Evolutionary conservation across 495 filamentous ascomycete genomes (phyloP), one percentile per base, ranked within the genome.

Genomic region (Delitschia confertaspora): DNA sequence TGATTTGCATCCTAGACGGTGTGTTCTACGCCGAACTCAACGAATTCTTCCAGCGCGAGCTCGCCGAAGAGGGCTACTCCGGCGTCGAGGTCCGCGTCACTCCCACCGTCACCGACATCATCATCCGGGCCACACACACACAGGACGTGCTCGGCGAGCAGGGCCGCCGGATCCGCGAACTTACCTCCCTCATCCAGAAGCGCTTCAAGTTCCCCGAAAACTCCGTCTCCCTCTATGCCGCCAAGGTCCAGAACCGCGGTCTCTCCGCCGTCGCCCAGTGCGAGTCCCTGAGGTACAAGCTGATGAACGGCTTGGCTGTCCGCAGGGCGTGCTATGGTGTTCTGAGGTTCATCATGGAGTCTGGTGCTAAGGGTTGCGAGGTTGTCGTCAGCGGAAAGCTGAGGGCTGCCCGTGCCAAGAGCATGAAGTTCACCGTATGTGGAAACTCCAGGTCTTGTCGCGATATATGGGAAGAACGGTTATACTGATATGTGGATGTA

Each of bases 191-290:
- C 65, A 95, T 98, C 78, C 93, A 96, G 76, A 96, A 98, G 81
- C 87, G 91, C 57, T 98, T 96, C 85, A 95, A 95, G 77, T 98
- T 98, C 79, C 88, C 91, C 66, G 91, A 95, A 76, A 95, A 96
- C 83, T 91, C 84, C 60, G 91, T 98, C 68, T 95, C 91, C 47
- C 86, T 98, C 63, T 98, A 96, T 69, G 91, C 91, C 69, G 93
- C 91, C 68, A 98, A 98, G 80, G 91, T 98, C 65, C 93, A 96
- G 78, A 95, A 94, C 77, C 88, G 91, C 60, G 91, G 91, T 83
- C 86, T 98, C 50, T 95, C 88, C 60, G 91, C 91, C 63, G 91
- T 98, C 68, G 91, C 91, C 66, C 91, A 98, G 78, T 98, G 91
- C 83, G 91, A 98, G 77, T 94, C 87, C 57, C 85, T 98, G 63